Conservation (phyloP, 2,329 filamentous ascomycete species). For the Fusarium abutilonis region DNA sequence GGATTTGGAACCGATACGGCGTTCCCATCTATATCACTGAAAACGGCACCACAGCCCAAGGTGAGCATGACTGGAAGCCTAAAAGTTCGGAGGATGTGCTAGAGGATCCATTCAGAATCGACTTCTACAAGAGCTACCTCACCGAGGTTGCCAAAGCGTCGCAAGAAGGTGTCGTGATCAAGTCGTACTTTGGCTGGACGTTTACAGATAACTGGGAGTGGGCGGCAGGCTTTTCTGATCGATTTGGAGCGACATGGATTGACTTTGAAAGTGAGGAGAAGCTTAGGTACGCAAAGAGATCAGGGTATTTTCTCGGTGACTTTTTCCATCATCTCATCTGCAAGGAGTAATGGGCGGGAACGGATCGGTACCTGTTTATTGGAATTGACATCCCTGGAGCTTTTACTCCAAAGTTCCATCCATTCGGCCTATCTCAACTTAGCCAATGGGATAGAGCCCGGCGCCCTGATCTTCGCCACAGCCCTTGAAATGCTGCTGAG, state of each 20-base stretch:
- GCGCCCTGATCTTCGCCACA: not conserved
- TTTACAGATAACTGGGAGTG: constrained; percentile 58
- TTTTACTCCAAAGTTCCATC: not conserved
- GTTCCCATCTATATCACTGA: constrained; percentile 56
- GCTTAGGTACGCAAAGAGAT: constrained; percentile 38
- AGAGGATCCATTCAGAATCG: constrained; percentile 52
- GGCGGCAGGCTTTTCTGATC: constrained; percentile 53
- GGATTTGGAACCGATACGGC: constrained; percentile 54
- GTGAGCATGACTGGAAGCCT: constrained; percentile 50
- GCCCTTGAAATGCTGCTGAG: not conserved
- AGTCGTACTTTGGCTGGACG: constrained; percentile 55
- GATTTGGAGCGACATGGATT: constrained; percentile 55
- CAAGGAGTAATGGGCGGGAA: constrained; percentile 7
- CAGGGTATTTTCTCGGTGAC: constrained; percentile 37
- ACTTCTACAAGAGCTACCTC: constrained; percentile 53
- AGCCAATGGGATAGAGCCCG: not conserved
- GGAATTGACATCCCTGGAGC: not conserved
- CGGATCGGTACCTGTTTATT: not conserved
- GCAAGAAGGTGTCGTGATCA: constrained; percentile 51
- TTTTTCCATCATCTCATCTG: constrained; percentile 33
- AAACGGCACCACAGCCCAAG: constrained; percentile 55
- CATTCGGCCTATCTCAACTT: no score
- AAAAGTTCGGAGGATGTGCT: constrained; percentile 47
- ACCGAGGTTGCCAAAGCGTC: constrained; percentile 52
- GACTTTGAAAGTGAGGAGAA: constrained; percentile 46